Evolutionary conservation across 768 basidiomycete genomes (phyloP).

Genomic region (Kwoniella shandongensis): DNA sequence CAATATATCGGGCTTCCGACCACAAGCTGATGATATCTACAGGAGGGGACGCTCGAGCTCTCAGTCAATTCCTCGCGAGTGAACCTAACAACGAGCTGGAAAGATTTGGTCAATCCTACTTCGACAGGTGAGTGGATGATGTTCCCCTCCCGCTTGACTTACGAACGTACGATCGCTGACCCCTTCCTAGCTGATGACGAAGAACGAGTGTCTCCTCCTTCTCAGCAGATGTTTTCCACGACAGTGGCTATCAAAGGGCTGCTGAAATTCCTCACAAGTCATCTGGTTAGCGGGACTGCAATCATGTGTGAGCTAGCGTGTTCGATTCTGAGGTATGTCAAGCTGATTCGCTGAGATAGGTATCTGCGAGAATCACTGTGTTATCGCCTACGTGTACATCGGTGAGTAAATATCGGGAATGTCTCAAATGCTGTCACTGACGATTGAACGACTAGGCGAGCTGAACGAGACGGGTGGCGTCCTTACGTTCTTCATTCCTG

Average conservation of each 20-base stretch:
- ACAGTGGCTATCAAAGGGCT: slow-evolving; percentile 46
- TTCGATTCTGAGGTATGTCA: not conserved
- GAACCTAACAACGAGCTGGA: slow-evolving; percentile 46
- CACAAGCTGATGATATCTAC: slow-evolving; percentile 7
- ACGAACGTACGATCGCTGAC: not conserved
- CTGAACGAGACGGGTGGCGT: slow-evolving; percentile 50
- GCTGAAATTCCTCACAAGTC: slow-evolving; percentile 49
- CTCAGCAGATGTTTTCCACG: slow-evolving; percentile 40
- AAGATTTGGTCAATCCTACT: slow-evolving; percentile 40
- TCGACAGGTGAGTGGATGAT: slow-evolving; percentile 26
- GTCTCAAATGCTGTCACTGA: not conserved
- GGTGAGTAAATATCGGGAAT: slow-evolving; percentile 28
- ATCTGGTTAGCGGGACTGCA: slow-evolving; percentile 41
- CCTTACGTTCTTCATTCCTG: slow-evolving; percentile 53
- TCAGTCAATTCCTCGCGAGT: slow-evolving; percentile 29
- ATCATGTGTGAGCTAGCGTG: slow-evolving; percentile 39
- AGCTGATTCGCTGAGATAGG: slow-evolving; percentile 23
- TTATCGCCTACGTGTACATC: slow-evolving; percentile 54
- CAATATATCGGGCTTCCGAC: not conserved
- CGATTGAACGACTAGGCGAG: slow-evolving; percentile 31
- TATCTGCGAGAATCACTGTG: slow-evolving; percentile 49
- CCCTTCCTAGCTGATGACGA: slow-evolving; percentile 19
- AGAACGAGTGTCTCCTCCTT: slow-evolving; percentile 26
- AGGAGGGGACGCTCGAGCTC: slow-evolving; percentile 49
- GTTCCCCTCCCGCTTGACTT: slow-evolving; percentile 3